Evolutionary conservation across 164 flowering plant genomes (phyloP), one percentile per base, ranked within the genome.

Genomic region (Cinnamomum chago): DNA sequence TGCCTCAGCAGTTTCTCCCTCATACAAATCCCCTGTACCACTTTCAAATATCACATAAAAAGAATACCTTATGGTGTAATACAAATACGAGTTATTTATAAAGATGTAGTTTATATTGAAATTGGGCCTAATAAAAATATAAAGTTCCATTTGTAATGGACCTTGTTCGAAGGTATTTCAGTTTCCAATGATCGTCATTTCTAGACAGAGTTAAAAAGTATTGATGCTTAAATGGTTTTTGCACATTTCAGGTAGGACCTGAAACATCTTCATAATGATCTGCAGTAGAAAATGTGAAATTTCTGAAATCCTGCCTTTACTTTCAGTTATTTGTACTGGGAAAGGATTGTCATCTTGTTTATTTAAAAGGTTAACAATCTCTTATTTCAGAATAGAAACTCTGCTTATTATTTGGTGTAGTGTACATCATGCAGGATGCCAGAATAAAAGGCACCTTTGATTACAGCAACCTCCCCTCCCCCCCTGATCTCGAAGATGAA

Each of bases 1-100:
- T 78, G 86, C 86, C 76, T 81, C 86, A 47, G 70, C 52, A 78
- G 58, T 72, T 73, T 86, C 84, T n/a, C 65, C 65, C 17, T 81
- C 75, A n/a, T 22, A 71, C 55, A 23, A 70, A 67, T 76, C 75
- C 60, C 77, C 86, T 86, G 80, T 51, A 58, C 18, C 77, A 73
- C 30, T 3, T 28, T 33, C 17, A 28, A 69, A 13, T 2, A 76
- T 55, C 25, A 72, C 9, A 68, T 60, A 50, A 70, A 60, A 55
- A 55, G 47, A 40, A 40, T 40, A 55, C 60, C 60, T 18, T 55
- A 55, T 6, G n/a, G 18, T 13, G 58, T 52, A 52, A 52, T 52
- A 52, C 17, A 17, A 13, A 55, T 5, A 17, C 5, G 20, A 55
- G 60, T 55, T 55, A 20, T 20, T 55, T 55, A 5, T 20, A 55